These are phyloP conservation scores for Wickerhamomyces strasburgensis DNA, from an alignment of 805 yeast species.

Conservation along the genomic window DNA sequence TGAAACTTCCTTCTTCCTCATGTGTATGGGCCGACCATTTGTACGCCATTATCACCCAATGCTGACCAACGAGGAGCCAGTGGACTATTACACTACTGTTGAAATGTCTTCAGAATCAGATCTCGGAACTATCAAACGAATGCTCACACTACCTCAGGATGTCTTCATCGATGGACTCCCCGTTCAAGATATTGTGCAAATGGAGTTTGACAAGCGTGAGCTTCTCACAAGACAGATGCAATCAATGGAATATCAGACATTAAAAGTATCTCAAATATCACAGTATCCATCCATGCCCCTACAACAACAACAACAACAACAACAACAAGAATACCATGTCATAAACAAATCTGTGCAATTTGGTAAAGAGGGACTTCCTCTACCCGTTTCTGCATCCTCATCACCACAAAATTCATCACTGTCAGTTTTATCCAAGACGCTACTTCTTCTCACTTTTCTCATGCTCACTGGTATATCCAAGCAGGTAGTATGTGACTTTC, in stretches of 20 bases:
- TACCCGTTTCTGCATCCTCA: background rate
- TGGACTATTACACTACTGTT: background rate
- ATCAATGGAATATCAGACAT: no score
- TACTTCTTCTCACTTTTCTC: background rate
- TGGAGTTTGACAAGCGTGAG: conserved; percentile 11
- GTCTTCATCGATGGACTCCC: conserved; percentile 9
- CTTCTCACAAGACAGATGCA: background rate
- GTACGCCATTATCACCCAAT: conserved; percentile 1
- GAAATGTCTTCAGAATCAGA: background rate
- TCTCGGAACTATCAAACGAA: background rate
- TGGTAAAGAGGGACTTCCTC: background rate
- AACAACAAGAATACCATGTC: no score
- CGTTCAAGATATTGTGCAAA: conserved; percentile 5
- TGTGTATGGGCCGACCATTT: conserved; percentile 17
- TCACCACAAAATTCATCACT: background rate
- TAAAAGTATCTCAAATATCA: no score
- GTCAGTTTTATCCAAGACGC: background rate
- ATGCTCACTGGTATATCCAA: background rate
- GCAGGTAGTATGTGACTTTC: background rate
- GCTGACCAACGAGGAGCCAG: background rate
- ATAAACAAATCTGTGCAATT: no score
- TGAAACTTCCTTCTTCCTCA: background rate
- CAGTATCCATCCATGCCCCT: background rate
- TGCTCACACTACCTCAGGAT: conserved; percentile 9
- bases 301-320: background rate